Evolutionary conservation across 495 filamentous ascomycete genomes (phyloP).

Genomic region (Corynascus novoguineensis): DNA sequence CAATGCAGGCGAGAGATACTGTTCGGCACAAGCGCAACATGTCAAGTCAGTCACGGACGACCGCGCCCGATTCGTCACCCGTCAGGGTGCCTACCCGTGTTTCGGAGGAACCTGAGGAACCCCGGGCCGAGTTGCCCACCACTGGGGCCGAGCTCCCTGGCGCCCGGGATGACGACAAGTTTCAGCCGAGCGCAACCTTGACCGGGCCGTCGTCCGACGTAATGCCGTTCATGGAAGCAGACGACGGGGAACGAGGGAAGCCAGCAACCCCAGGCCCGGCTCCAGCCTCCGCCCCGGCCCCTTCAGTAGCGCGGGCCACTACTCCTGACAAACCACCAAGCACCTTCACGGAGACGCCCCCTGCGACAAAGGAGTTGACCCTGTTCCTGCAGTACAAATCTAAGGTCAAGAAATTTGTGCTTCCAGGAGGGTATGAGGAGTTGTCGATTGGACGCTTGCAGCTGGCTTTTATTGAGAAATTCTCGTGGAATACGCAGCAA

Average conservation of each 20-base stretch:
- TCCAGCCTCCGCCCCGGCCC: conserved; percentile 3
- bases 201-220: conserved; percentile 40
- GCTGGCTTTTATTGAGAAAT: conserved; percentile 98
- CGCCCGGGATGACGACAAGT: conserved; percentile 56
- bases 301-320: conserved; percentile 19
- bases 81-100: conserved; percentile 58
- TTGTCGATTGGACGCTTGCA: conserved; percentile 83
- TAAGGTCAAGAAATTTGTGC: conserved; percentile 92
- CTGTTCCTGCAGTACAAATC: conserved; percentile 96
- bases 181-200: conserved; percentile 49
- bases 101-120: conserved; percentile 54
- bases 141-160: conserved; percentile 41
- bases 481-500: conserved; percentile 94
- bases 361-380: conserved; percentile 81
- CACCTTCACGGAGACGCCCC: conserved; percentile 55
- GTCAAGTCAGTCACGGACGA: conserved; percentile 38
- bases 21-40: conserved; percentile 55
- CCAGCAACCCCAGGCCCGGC: conserved; percentile 22
- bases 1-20: conserved; percentile 74
- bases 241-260: conserved; percentile 29
- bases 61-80: conserved; percentile 52
- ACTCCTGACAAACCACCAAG: conserved; percentile 40
- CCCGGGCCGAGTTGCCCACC: conserved; percentile 35
- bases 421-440: conserved; percentile 74
- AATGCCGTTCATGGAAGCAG: conserved; percentile 31